Conservation (phyloP, 805 yeast species). For the Spathaspora sp. region DNA sequence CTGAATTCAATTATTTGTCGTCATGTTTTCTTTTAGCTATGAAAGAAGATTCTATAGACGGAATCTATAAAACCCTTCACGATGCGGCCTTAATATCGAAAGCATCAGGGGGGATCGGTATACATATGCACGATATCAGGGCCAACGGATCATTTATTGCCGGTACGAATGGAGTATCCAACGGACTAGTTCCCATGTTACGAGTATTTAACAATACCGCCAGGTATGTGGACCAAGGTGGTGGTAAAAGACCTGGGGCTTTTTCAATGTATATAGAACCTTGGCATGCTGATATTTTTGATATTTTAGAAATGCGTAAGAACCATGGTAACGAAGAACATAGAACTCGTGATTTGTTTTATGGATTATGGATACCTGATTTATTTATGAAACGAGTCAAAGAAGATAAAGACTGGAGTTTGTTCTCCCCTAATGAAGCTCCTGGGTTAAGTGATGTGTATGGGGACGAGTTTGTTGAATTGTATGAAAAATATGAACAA, state of each 20-base stretch:
- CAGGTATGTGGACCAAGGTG: conserved; percentile 96
- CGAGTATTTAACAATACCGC: conserved; percentile 95
- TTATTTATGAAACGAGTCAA: conserved; percentile 90
- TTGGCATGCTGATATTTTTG: conserved; percentile 93
- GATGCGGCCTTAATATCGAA: conserved; percentile 88
- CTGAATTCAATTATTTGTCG: conserved; percentile 79
- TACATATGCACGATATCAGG: conserved; percentile 84
- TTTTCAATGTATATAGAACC: conserved; percentile 93
- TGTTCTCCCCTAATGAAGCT: conserved; percentile 86
- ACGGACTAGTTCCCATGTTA: conserved; percentile 93
- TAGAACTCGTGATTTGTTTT: conserved; percentile 89
- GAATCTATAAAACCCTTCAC: conserved; percentile 86
- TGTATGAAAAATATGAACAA: conserved; percentile 70
- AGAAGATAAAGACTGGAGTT: conserved; percentile 74
- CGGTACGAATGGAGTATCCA: conserved; percentile 89
- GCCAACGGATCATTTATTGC: conserved; percentile 84
- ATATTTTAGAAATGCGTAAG: conserved; percentile 80
- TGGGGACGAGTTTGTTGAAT: conserved; percentile 76
- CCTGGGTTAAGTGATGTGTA: conserved; percentile 80
- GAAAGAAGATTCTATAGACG: conserved; percentile 94
- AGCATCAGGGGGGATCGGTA: conserved; percentile 94
- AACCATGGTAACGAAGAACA: conserved; percentile 94
- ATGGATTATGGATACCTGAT: conserved; percentile 94
- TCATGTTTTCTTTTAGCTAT: conserved; percentile 90
- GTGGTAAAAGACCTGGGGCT: conserved; percentile 97